Evolutionary conservation across 2,329 filamentous ascomycete genomes (phyloP), one percentile per base, ranked within the genome.

Genomic region (Alternaria sp.): DNA sequence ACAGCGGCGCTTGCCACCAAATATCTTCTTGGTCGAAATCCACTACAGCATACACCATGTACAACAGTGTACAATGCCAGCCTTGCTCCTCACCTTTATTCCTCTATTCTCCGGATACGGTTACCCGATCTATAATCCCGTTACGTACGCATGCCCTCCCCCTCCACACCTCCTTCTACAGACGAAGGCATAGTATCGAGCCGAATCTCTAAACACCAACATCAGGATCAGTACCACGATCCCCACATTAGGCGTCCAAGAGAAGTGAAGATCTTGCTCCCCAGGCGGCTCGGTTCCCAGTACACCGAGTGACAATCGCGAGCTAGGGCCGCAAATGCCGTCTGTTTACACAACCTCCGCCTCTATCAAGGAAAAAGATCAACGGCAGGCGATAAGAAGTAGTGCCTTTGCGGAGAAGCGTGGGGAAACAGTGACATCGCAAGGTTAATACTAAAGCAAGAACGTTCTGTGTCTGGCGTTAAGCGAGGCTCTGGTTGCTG

Each of bases 371-470:
- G 57, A 9, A 60, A 60, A 32, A 51, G 53, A 60, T 57, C 38
- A 51, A 51, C 57, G 30, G 44, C 18, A 45, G 38, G 18, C 38
- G 40, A 46, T 46, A 53, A 45, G 40, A 18, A 16, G 30, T 34
- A 51, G 54, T 45, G 27, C 34, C 16, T 57, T 54, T 58, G 49
- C 16, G 59, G 54, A 58, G 59, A 61, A 58, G 54, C 59, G 54
- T 61, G 59, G 54, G 59, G 54, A 53, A 30, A 36, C n/a, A 30
- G 45, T 57, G 59, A 54, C 54, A 61, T 54, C 27, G 28, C 28
- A 20, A 34, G 52, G 27, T 27, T 55, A 25, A 30, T 52, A 30
- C 41, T 45, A 40, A 45, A 7, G 40, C 44, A 57, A 52, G 25
- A 48, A 60, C 59, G 48, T 61, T 61, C 59, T 48, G 20, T 18